Percentiles rank a stretch among this genome's conserved stretches.
phyloP scores from a whole-genome alignment of 179 eudicot genomes.

The Carnegiea gigantea region DNA sequence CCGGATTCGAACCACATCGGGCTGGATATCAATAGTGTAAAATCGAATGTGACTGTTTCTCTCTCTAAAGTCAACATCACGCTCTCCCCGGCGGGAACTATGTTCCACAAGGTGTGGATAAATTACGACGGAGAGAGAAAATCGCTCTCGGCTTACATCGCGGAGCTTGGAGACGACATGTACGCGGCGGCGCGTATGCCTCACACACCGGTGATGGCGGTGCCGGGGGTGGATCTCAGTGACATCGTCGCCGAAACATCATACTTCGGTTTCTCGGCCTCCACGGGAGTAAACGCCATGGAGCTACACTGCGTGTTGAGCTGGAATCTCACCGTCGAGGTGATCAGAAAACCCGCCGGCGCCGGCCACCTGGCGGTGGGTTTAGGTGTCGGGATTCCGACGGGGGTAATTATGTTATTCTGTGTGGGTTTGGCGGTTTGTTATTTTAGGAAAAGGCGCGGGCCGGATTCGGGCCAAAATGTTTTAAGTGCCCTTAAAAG shows the following conservation, averaged over 20 bases:
- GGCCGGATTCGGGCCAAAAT: conserved; percentile 28
- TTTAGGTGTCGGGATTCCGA: conserved; percentile 33
- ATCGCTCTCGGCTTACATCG: conserved; percentile 50
- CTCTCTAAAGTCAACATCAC: conserved; percentile 40
- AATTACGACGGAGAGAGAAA: conserved; percentile 58
- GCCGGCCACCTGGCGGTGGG: background rate
- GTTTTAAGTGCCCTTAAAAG: conserved; percentile 56
- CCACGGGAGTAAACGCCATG: conserved; percentile 40
- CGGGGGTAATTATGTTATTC: conserved; percentile 17
- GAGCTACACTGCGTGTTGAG: conserved; percentile 76
- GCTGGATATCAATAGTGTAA: conserved; percentile 47
- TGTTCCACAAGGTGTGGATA: conserved; percentile 69
- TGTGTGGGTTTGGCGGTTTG: conserved; percentile 4
- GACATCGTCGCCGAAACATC: conserved; percentile 42
- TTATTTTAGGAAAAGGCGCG: conserved; percentile 17
- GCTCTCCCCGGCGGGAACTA: conserved; percentile 36
- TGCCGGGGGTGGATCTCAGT: conserved; percentile 41
- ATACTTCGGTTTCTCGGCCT: conserved; percentile 77
- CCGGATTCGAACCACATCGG: conserved; percentile 71
- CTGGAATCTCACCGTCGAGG: conserved; percentile 74
- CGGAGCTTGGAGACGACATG: conserved; percentile 28
- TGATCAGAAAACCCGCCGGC: conserved; percentile 17
- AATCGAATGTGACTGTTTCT: conserved; percentile 37
- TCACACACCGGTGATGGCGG: conserved; percentile 35
- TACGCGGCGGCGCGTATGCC: conserved; percentile 33